Conservation (phyloP, 2,329 filamentous ascomycete genomes). For the Calcarisporium arbuscula region DNA sequence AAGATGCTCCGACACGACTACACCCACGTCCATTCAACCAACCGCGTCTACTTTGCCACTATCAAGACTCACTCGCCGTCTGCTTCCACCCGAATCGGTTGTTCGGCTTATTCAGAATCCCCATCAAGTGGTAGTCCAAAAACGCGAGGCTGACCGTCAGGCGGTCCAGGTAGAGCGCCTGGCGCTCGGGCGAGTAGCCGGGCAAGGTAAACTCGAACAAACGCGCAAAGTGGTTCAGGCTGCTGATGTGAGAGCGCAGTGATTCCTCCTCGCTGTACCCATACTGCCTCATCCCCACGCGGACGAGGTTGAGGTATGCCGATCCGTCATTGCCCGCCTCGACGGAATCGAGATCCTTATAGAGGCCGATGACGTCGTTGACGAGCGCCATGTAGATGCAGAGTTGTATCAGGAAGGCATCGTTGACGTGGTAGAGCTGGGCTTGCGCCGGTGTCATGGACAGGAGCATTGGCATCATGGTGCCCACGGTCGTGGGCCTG, state of each 20-base stretch:
- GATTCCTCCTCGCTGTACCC: neutral
- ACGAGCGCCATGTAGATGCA: slow-evolving; percentile 2
- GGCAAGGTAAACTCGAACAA: slow-evolving; percentile 2
- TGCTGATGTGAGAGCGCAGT: slow-evolving; percentile 2
- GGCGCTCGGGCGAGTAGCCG: neutral
- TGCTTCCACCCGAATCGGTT: slow-evolving; percentile 13
- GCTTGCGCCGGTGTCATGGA: slow-evolving; percentile 1
- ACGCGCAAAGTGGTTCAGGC: slow-evolving; percentile 1
- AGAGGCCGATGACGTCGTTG: slow-evolving; percentile 7
- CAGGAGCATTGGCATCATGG: slow-evolving; percentile 2
- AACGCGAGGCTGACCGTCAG: slow-evolving; percentile 4
- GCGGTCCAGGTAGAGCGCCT: neutral
- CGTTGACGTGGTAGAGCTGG: neutral
- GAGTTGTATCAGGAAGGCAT: neutral
- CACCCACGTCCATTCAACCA: too few relatives aligned
- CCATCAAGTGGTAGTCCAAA: slow-evolving; percentile 6
- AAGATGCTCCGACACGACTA: too few relatives aligned
- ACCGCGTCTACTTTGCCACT: too few relatives aligned
- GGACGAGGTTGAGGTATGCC: slow-evolving; percentile 7
- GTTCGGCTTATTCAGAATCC: slow-evolving; percentile 4
- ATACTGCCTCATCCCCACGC: slow-evolving; percentile 1
- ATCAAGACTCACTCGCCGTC: too few relatives aligned
- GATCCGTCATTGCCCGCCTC: slow-evolving; percentile 5
- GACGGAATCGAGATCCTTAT: slow-evolving; percentile 4
- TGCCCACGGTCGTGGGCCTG: slow-evolving; percentile 3